Base-by-base conservation (phyloP, 1,284 basidiomycete genomes). In the Singerocomus inundabilis region DNA sequence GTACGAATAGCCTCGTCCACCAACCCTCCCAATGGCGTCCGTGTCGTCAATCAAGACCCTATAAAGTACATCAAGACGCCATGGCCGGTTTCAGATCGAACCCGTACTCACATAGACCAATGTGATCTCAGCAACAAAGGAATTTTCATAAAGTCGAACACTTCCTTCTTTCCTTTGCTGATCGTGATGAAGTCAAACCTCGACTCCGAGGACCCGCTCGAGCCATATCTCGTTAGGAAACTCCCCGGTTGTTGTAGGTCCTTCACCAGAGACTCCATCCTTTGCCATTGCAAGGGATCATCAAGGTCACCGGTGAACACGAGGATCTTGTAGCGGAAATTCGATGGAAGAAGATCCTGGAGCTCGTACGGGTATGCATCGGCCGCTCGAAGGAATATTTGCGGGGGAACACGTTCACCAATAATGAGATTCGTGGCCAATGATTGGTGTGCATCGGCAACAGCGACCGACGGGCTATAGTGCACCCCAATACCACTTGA, bases 311-410 rank as follows among this genome's bases (percentile, higher is more conserved):
- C 89, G 0, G 74, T 69, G 65, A 90, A 90, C 6, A 89, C 71
- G 39, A 91, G 69, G n/a, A 91, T 49, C 57, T 89, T 86, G 74
- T 87, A 91, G 12, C 82, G 80, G 16, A 76, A 77, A 61, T 91
- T 82, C 10, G 87, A 78, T 4, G 80, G 81, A 45, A 88, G 69
- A 33, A 86, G 69, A 55, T 88, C 83, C 53, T 90, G 88, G 13
- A 92, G 71, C 53, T 90, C 79, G 48, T 77, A 72, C 5, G 83
- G 80, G 34, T 77, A 73, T 13, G 72, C 73, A 62, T 88, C 85
- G 25, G 84, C 82, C 3, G 77, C 84, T 28, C 84, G 77, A 18
- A 88, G 65, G 41, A 90, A 69, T 15, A 71, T 61, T 49, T 82
- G 81, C n/a, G 85, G 82, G 29, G 76, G 71, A 51, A 87, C 66